These are phyloP conservation scores for Sporisorium graminicola DNA, from an alignment of 1,284 basidiomycete species.

Conservation along the genomic window DNA sequence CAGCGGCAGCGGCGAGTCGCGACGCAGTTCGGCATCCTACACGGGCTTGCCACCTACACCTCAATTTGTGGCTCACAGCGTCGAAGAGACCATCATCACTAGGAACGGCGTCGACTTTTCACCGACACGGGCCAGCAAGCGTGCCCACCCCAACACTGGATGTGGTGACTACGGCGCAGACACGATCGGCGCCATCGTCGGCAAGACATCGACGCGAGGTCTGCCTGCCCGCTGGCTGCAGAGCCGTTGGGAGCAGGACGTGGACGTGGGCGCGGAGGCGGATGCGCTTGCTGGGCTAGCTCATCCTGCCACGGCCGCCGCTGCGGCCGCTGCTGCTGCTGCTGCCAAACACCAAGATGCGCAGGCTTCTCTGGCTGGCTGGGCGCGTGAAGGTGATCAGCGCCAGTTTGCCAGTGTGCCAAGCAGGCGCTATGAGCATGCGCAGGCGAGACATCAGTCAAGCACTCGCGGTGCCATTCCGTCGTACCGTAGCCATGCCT, in stretches of 20 bases:
- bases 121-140: slow-evolving; percentile 35
- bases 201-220: slow-evolving; percentile 22
- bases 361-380: slow-evolving; percentile 7
- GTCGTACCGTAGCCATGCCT: slow-evolving; percentile 28
- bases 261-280: not conserved
- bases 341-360: slow-evolving; percentile 15
- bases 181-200: slow-evolving; percentile 14
- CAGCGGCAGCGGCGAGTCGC: slow-evolving; percentile 49
- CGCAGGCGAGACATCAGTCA: slow-evolving; percentile 5
- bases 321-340: not conserved
- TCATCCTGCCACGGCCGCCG: slow-evolving; percentile 1
- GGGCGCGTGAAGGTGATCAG: not conserved
- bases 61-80: slow-evolving; percentile 43
- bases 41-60: slow-evolving; percentile 60
- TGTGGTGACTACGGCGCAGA: slow-evolving; percentile 17
- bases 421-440: slow-evolving; percentile 4
- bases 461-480: slow-evolving; percentile 25
- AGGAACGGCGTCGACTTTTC: slow-evolving; percentile 19
- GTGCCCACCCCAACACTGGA: slow-evolving; percentile 9
- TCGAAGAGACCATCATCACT: slow-evolving; percentile 19
- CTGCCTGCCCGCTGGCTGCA: slow-evolving; percentile 41
- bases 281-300: slow-evolving; percentile 13
- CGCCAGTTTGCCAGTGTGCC: slow-evolving; percentile 34
- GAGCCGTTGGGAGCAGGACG: slow-evolving; percentile 37
- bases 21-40: slow-evolving; percentile 57